Evolutionary conservation across 2,329 filamentous ascomycete genomes (phyloP).

Genomic region (Parafenestella ontariensis): DNA sequence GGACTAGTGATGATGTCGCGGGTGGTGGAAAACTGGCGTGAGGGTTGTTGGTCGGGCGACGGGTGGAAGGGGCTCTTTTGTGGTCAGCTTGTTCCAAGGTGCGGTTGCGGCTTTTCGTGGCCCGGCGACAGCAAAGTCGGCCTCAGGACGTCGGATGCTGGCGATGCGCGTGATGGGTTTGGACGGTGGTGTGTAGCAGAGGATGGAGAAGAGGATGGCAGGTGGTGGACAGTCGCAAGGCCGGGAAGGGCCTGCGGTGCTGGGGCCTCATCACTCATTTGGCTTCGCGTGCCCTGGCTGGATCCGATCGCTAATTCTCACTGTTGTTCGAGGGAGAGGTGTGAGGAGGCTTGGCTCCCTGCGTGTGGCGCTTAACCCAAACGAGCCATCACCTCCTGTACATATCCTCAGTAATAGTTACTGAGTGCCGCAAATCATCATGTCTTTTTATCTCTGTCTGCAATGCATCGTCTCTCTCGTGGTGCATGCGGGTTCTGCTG

Average conservation of each 20-base stretch:
- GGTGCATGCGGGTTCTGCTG: background rate
- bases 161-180: slow-evolving; percentile 11
- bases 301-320: slow-evolving; percentile 1
- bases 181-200: slow-evolving; percentile 5
- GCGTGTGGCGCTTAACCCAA: background rate
- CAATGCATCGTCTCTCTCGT: background rate
- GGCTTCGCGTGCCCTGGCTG: no score
- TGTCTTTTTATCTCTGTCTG: background rate
- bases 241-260: background rate
- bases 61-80: slow-evolving; percentile 5
- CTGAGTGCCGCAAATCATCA: background rate
- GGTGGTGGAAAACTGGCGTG: slow-evolving; percentile 19
- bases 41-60: slow-evolving; percentile 12
- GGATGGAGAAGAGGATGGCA: slow-evolving; percentile 4
- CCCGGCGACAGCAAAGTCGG: slow-evolving; percentile 3
- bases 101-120: slow-evolving; percentile 6
- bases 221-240: slow-evolving; percentile 9
- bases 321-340: background rate
- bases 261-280: slow-evolving; percentile 1
- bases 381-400: background rate
- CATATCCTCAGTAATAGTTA: background rate
- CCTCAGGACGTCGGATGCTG: slow-evolving; percentile 3
- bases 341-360: background rate
- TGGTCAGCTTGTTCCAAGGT: slow-evolving; percentile 19
- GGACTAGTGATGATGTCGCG: slow-evolving; percentile 20